These are phyloP conservation scores for Suillus decipiens DNA, from an alignment of 768 basidiomycete species.

Conservation along the genomic window DNA sequence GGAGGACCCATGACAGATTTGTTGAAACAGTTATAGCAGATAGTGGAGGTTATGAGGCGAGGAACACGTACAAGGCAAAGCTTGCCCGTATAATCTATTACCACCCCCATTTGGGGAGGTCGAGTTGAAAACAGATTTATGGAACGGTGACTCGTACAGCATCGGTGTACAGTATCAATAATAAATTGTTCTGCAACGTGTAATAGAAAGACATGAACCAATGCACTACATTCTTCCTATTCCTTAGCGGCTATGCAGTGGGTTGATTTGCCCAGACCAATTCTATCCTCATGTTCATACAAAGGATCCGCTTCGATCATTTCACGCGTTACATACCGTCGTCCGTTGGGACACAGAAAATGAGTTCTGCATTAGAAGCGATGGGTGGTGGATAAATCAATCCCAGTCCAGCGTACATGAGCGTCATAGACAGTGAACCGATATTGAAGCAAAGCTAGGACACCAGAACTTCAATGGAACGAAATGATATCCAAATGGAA, in stretches of 20 bases:
- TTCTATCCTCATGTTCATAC: not conserved
- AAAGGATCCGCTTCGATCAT: no score
- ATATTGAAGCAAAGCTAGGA: no score
- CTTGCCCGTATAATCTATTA: constrained; percentile 2
- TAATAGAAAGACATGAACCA: not conserved
- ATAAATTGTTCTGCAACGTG: not conserved
- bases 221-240: not conserved
- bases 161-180: not conserved
- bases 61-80: constrained; percentile 3
- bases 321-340: no score
- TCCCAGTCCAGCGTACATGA: no score
- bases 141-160: no score
- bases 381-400: no score
- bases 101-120: constrained; percentile 13
- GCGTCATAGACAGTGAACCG: no score
- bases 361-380: no score
- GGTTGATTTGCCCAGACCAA: not conserved
- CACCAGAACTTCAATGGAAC: no score
- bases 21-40: constrained; percentile 5
- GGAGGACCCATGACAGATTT: constrained; percentile 23
- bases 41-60: constrained; percentile 12
- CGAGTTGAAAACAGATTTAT: constrained; percentile 1
- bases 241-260: not conserved
- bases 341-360: no score
- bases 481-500: no score